phyloP scores from a whole-genome alignment of 2,329 filamentous ascomycete species.

The Arthrobotrys musiformis region DNA sequence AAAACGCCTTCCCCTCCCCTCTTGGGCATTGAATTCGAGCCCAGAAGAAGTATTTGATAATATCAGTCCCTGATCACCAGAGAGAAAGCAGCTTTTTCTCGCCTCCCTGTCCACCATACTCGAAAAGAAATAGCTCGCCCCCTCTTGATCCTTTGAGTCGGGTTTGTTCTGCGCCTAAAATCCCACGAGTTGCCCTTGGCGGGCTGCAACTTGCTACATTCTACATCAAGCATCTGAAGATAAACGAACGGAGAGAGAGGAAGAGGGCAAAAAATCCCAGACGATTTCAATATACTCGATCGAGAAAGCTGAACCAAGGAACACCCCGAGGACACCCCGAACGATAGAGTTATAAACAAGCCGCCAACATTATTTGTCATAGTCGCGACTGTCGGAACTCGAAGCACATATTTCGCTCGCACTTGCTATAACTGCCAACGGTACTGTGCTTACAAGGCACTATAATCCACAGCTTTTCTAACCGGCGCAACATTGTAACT shows the following conservation, averaged over 20 bases:
- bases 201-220: neutral
- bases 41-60: neutral
- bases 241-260: neutral
- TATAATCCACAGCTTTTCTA: neutral
- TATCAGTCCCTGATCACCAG: neutral
- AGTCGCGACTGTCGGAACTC: slow-evolving; percentile 41
- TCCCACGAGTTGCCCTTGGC: slow-evolving; percentile 47
- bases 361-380: slow-evolving; percentile 42
- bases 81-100: neutral
- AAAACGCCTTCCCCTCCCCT: neutral
- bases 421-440: neutral
- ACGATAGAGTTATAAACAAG: slow-evolving; percentile 14
- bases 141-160: slow-evolving; percentile 48
- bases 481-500: neutral
- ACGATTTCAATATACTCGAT: slow-evolving; percentile 30
- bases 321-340: neutral
- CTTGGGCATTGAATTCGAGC: neutral
- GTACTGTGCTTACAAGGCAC: neutral
- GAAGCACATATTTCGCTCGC: neutral
- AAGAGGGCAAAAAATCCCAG: slow-evolving; percentile 11
- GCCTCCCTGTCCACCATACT: slow-evolving; percentile 19
- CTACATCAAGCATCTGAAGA: neutral
- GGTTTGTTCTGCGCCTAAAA: slow-evolving; percentile 30
- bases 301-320: slow-evolving; percentile 23
- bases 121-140: slow-evolving; percentile 41